Evolutionary conservation across 2,329 filamentous ascomycete species (phyloP).

Genomic region (Penicillium sclerotigenum): DNA sequence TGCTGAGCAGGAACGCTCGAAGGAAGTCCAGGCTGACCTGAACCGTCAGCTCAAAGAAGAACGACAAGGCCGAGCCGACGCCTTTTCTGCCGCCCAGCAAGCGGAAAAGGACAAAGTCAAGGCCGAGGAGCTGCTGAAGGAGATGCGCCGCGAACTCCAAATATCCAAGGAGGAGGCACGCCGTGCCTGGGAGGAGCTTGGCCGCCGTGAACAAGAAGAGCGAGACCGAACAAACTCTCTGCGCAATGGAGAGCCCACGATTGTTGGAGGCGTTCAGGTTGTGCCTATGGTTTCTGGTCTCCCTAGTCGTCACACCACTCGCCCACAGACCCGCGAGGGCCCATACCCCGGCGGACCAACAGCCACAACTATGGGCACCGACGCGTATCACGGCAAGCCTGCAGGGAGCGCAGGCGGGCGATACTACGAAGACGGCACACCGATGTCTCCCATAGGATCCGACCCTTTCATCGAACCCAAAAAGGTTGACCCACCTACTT

Average conservation of each 20-base stretch:
- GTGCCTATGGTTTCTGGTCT: constrained; percentile 82
- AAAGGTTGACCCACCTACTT: constrained; percentile 27
- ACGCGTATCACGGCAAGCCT: constrained; percentile 18
- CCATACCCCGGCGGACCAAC: constrained; percentile 40
- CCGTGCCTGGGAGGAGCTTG: constrained; percentile 94
- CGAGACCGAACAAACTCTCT: constrained; percentile 81
- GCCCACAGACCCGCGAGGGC: constrained; percentile 47
- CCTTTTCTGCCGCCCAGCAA: constrained; percentile 63
- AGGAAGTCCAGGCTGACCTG: constrained; percentile 78
- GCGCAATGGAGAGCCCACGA: constrained; percentile 79
- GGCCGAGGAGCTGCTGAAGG: constrained; percentile 73
- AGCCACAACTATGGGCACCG: constrained; percentile 30
- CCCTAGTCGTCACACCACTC: constrained; percentile 50
- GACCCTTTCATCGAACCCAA: constrained; percentile 60
- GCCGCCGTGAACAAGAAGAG: constrained; percentile 87
- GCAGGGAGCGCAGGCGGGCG: constrained; percentile 40
- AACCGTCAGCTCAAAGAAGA: constrained; percentile 73
- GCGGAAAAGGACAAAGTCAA: constrained; percentile 66
- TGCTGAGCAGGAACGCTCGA: constrained; percentile 77
- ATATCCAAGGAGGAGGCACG: constrained; percentile 96
- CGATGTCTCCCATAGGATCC: constrained; percentile 55
- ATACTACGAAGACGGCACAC: constrained; percentile 50
- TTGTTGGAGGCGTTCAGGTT: constrained; percentile 91
- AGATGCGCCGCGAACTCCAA: constrained; percentile 87
- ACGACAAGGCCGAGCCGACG: constrained; percentile 65